Conservation (phyloP, 2,329 filamentous ascomycete species). For the Scedosporium minutisporum region DNA sequence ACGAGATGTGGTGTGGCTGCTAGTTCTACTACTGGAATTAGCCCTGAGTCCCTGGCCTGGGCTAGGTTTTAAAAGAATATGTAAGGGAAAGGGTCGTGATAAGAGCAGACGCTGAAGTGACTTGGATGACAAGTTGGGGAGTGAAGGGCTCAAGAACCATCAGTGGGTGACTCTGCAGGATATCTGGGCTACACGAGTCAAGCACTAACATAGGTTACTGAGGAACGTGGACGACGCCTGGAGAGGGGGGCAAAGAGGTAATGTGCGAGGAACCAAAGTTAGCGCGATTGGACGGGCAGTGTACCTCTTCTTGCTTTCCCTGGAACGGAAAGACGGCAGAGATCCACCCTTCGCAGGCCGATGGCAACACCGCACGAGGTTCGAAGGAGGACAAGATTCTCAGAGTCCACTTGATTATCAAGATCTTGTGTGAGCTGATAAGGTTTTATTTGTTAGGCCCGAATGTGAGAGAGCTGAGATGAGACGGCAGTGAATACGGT, state of each 20-base stretch:
- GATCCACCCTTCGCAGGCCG: neutral
- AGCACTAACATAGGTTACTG: neutral
- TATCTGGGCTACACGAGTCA: neutral
- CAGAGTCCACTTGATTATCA: neutral
- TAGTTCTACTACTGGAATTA: neutral
- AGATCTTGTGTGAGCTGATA: neutral
- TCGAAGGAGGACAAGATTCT: neutral
- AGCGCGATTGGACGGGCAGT: neutral
- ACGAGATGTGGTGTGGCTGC: neutral
- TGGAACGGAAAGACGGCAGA: neutral
- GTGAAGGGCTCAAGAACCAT: too few species aligned
- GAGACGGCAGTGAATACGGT: too few species aligned
- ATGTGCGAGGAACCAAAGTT: neutral
- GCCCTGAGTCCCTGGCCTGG: neutral
- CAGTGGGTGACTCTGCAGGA: neutral
- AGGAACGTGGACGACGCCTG: neutral
- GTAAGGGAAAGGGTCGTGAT: too few species aligned
- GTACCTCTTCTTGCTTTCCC: constrained; percentile 5
- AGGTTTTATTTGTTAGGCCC: too few species aligned
- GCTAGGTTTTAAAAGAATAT: too few species aligned
- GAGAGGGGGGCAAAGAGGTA: neutral
- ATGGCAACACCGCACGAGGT: neutral
- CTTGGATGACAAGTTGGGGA: neutral
- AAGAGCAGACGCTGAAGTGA: neutral
- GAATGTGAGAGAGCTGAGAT: too few species aligned